phyloP scores from a whole-genome alignment of 2,329 filamentous ascomycete genomes.

The Exophiala xenobiotica region DNA sequence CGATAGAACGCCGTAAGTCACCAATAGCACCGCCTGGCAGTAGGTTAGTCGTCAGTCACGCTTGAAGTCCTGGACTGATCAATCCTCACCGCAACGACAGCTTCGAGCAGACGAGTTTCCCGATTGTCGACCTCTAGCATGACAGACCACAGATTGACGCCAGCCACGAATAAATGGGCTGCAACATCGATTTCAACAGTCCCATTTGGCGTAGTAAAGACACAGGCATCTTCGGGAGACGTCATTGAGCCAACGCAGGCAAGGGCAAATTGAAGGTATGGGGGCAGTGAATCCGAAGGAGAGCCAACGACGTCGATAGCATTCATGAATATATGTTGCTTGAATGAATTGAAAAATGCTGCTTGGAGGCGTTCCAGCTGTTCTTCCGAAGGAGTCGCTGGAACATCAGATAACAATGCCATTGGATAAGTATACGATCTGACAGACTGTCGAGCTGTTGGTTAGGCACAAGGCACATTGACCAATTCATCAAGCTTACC shows the following conservation, averaged over 20 bases:
- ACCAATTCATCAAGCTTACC: neutral
- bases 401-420: slow-evolving; percentile 13
- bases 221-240: neutral
- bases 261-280: slow-evolving; percentile 15
- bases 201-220: slow-evolving; percentile 3
- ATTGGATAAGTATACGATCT: slow-evolving; percentile 18
- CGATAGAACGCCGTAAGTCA: slow-evolving; percentile 9
- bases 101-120: slow-evolving; percentile 11
- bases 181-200: slow-evolving; percentile 4
- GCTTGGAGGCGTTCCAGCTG: slow-evolving; percentile 7
- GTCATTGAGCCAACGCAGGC: slow-evolving; percentile 13
- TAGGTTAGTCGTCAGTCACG: neutral
- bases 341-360: slow-evolving; percentile 9
- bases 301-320: slow-evolving; percentile 3
- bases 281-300: slow-evolving; percentile 2
- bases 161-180: slow-evolving; percentile 6
- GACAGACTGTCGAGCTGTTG: slow-evolving; percentile 2
- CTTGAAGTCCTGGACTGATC: neutral
- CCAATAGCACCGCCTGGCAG: slow-evolving; percentile 2
- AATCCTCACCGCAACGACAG: slow-evolving; percentile 9
- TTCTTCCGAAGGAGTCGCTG: slow-evolving; percentile 2
- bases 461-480: neutral
- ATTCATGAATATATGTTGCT: slow-evolving; percentile 13
- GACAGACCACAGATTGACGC: slow-evolving; percentile 6
- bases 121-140: slow-evolving; percentile 17